Evolutionary conservation across 2,329 filamentous ascomycete genomes (phyloP), one percentile per base, ranked within the genome.

Genomic region (Aspergillus jensenii): DNA sequence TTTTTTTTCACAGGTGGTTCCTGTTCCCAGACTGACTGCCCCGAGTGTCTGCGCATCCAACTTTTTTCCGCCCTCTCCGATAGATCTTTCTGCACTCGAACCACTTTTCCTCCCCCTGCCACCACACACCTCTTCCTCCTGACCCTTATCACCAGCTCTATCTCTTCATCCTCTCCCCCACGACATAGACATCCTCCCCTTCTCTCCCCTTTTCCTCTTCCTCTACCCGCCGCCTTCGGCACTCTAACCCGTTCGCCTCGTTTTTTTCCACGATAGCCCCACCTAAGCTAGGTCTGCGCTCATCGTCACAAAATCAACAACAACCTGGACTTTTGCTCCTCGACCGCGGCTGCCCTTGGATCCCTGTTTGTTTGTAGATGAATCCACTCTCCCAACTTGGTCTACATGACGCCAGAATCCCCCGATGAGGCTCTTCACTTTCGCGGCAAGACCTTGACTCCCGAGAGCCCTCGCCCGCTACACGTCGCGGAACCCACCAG

Each of bases 391-490:
- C 64, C 67, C 65, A 62, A 60, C 67, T 67, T 73, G 71, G 67
- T 69, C 73, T 82, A 81, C 75, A 85, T 85, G 82, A 82, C 77
- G 72, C 77, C 78, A 73, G 80, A 78, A 76, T 77, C 72, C 64
- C 74, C 72, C 56, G 72, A 78, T 72, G 77, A 79, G 69, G 75
- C 72, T 53, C 68, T 77, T 81, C 83, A 87, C 73, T 84, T 86
- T 71, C 84, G 82, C 71, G 85, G 85, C 76, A 83, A 86, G 73
- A 83, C 83, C 64, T 77, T 88, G 69, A 88, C 86, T 70, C 88
- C 88, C 63, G 84, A 88, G 70, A 90, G 87, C 71, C 88, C 88
- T 69, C 86, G 87, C 67, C 88, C 88, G 65, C 75, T 89, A 67
- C 86, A 90, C 74, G 79, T 87, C 64, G 82, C 87, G 64, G 84